Conservation (phyloP, 208 protist genomes). For the Trypanosoma cruzi region DNA sequence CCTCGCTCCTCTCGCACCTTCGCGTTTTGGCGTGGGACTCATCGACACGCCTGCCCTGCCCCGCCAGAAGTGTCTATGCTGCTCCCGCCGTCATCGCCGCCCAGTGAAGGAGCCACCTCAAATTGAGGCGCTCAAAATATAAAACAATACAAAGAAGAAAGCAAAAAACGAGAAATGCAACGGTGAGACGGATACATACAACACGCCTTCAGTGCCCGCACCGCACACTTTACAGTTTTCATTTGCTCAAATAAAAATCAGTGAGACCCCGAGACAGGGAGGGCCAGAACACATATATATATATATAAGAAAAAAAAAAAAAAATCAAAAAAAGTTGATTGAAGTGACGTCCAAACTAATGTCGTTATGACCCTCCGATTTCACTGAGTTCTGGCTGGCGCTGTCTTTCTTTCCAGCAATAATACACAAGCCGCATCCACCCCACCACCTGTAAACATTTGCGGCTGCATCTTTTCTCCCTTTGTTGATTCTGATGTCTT, state of each 20-base stretch:
- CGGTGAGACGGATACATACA: neutral
- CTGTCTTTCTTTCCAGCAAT: neutral
- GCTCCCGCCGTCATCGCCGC: too few relatives aligned
- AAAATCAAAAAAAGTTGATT: neutral
- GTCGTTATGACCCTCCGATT: neutral
- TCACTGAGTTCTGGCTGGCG: neutral
- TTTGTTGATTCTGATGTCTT: neutral
- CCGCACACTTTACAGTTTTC: neutral
- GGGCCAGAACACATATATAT: neutral
- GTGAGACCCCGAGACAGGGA: neutral
- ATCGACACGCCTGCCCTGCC: too few relatives aligned
- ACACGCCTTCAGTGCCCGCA: neutral
- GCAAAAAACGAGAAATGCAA: too few relatives aligned
- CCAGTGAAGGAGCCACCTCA: too few relatives aligned
- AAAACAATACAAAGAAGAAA: too few relatives aligned
- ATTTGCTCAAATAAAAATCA: neutral
- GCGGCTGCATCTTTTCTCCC: neutral
- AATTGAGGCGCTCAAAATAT: too few relatives aligned
- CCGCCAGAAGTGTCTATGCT: too few relatives aligned
- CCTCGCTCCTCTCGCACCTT: neutral
- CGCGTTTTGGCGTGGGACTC: too few relatives aligned
- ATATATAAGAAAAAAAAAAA: neutral
- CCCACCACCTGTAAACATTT: neutral
- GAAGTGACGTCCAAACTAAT: neutral
- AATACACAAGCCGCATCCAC: neutral